Percentiles rank a stretch among this genome's conserved stretches.
Evolutionary conservation across 805 yeast species (phyloP).

Genomic region (Lachancea cidri): DNA sequence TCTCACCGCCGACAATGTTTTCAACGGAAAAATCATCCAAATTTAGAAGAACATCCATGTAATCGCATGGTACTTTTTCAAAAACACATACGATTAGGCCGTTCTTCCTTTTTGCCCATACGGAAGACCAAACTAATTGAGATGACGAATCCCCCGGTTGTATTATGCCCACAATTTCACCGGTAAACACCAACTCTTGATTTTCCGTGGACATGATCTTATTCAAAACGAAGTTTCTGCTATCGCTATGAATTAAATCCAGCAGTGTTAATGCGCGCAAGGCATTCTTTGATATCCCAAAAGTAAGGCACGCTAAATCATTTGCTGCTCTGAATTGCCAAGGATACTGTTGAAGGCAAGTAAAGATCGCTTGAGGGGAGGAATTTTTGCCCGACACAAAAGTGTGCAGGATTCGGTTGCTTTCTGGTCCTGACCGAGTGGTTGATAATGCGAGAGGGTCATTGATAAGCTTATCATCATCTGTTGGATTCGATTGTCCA

Average conservation of each 20-base stretch:
- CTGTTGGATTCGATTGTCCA: constrained; percentile 25
- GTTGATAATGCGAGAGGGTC: constrained; percentile 6
- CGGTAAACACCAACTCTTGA: constrained; percentile 60
- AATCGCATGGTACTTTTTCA: constrained; percentile 74
- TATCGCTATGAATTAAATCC: constrained; percentile 74
- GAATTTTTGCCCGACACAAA: constrained; percentile 65
- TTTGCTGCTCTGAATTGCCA: constrained; percentile 82
- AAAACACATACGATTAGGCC: constrained; percentile 74
- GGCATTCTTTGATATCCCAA: constrained; percentile 69
- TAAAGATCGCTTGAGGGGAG: constrained; percentile 78
- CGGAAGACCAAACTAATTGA: constrained; percentile 72
- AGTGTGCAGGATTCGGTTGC: constrained; percentile 50
- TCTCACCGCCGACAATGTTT: constrained; percentile 23
- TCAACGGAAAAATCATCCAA: constrained; percentile 26
- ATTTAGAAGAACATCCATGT: constrained; percentile 51
- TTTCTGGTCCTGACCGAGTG: constrained; percentile 3
- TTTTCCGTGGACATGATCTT: constrained; percentile 39
- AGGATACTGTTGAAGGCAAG: constrained; percentile 68
- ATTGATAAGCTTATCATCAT: constrained; percentile 27
- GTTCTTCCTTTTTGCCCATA: constrained; percentile 82
- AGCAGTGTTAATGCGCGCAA: constrained; percentile 59
- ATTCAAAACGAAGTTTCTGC: constrained; percentile 62
- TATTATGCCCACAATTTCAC: constrained; percentile 77
- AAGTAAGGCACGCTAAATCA: constrained; percentile 81
- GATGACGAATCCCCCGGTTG: constrained; percentile 47